Conservation (phyloP, 2,329 filamentous ascomycete species). For the Cadophora sp. region DNA sequence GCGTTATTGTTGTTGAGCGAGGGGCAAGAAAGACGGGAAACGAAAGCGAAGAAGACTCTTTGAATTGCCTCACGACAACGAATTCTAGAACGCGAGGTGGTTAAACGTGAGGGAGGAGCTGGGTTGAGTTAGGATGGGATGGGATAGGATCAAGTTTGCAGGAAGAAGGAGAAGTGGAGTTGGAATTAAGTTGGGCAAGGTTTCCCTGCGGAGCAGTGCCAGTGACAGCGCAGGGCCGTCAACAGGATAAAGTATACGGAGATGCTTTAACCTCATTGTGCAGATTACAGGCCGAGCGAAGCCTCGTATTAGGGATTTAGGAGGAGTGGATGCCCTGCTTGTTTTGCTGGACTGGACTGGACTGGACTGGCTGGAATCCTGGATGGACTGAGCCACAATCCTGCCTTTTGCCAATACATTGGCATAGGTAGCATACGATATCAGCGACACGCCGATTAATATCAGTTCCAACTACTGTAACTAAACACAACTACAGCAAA, state of each 20-base stretch:
- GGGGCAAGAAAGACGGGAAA: background rate
- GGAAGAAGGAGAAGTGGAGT: constrained; percentile 7
- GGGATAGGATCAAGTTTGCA: background rate
- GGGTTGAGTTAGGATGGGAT: background rate
- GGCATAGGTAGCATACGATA: background rate
- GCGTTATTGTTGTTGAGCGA: background rate
- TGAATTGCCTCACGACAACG: background rate
- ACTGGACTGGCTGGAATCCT: constrained; percentile 1
- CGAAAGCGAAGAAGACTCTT: background rate
- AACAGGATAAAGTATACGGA: no score
- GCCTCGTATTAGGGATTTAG: constrained; percentile 8
- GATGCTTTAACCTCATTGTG: constrained; percentile 13
- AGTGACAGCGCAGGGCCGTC: background rate
- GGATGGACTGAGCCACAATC: constrained; percentile 10
- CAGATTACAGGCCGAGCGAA: background rate
- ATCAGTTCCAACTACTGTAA: background rate
- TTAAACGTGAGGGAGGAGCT: background rate
- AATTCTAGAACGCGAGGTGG: background rate
- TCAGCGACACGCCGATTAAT: constrained; percentile 11
- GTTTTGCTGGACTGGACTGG: background rate
- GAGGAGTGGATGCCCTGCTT: background rate
- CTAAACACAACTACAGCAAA: background rate
- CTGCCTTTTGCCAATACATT: constrained; percentile 3
- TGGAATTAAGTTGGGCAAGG: constrained; percentile 1
- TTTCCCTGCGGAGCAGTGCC: background rate